A percentile compares a stretch with the other conserved stretches of the same genome.
Conservation (phyloP, 805 yeast genomes). For the Diddensiella caesifluorescens region DNA sequence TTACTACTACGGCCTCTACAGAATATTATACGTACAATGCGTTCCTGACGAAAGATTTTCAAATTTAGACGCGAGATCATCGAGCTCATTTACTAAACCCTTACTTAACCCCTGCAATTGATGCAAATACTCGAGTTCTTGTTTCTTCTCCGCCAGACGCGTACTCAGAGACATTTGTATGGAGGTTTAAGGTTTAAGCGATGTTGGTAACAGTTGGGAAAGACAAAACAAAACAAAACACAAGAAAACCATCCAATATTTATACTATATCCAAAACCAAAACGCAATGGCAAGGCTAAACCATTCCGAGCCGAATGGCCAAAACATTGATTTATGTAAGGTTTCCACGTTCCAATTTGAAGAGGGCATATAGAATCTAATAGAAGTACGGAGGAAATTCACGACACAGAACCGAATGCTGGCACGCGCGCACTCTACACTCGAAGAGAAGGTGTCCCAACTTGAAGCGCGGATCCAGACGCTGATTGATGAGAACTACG, state of each 20-base stretch:
- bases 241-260: neutral
- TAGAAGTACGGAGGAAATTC: slow-evolving; percentile 17
- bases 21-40: slow-evolving; percentile 30
- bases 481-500: slow-evolving; percentile 37
- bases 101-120: slow-evolving; percentile 45
- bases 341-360: neutral
- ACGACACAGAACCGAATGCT: slow-evolving; percentile 42
- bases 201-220: slow-evolving; percentile 1
- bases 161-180: slow-evolving; percentile 25
- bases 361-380: neutral
- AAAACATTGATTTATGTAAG: slow-evolving; percentile 16
- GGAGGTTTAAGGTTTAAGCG: too few species aligned
- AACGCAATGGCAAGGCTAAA: slow-evolving; percentile 16
- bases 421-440: slow-evolving; percentile 43
- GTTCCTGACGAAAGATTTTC: slow-evolving; percentile 52
- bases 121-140: slow-evolving; percentile 47
- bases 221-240: neutral
- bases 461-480: slow-evolving; percentile 40
- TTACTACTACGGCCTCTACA: neutral
- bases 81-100: slow-evolving; percentile 43
- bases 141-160: slow-evolving; percentile 40
- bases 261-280: neutral
- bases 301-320: slow-evolving; percentile 5
- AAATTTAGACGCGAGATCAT: slow-evolving; percentile 44
- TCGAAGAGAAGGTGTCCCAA: slow-evolving; percentile 38